Evolutionary conservation across 2,329 filamentous ascomycete species (phyloP).

Genomic region (Tolypocladium capitatum): DNA sequence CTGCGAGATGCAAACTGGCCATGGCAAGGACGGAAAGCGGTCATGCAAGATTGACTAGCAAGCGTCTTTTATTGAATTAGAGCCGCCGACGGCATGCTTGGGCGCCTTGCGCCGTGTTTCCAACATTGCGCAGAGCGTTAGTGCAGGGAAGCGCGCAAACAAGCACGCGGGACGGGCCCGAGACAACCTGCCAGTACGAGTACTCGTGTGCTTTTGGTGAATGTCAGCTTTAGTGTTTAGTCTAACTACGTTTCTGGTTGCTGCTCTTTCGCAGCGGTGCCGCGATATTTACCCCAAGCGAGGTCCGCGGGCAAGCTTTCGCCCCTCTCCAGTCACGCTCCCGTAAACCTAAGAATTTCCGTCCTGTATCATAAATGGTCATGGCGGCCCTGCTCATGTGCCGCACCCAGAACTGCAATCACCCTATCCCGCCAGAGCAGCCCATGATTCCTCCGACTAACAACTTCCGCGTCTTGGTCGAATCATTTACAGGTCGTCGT

Average conservation of each 20-base stretch:
- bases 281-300: constrained; percentile 18
- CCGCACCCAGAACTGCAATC: constrained; percentile 11
- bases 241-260: constrained; percentile 20
- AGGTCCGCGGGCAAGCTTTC: constrained; percentile 16
- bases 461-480: constrained; percentile 7
- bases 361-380: constrained; percentile 25
- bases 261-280: constrained; percentile 17
- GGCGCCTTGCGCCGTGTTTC: too few species aligned
- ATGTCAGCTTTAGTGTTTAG: constrained; percentile 18
- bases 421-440: constrained; percentile 10
- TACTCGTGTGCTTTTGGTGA: constrained; percentile 5
- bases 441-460: constrained; percentile 11
- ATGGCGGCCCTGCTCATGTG: constrained; percentile 18
- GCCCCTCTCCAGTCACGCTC: constrained; percentile 22
- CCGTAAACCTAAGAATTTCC: constrained; percentile 19
- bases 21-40: too few species aligned
- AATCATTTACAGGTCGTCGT: constrained; percentile 46
- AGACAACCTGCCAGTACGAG: background rate
- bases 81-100: too few species aligned
- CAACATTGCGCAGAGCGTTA: too few species aligned
- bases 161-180: background rate
- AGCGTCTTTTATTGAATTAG: too few species aligned
- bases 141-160: background rate
- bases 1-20: too few species aligned
- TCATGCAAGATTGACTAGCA: too few species aligned